A percentile compares a stretch with the other conserved stretches of the same genome.
Evolutionary conservation across 768 basidiomycete genomes (phyloP).

Genomic region (Suillus decipiens): DNA sequence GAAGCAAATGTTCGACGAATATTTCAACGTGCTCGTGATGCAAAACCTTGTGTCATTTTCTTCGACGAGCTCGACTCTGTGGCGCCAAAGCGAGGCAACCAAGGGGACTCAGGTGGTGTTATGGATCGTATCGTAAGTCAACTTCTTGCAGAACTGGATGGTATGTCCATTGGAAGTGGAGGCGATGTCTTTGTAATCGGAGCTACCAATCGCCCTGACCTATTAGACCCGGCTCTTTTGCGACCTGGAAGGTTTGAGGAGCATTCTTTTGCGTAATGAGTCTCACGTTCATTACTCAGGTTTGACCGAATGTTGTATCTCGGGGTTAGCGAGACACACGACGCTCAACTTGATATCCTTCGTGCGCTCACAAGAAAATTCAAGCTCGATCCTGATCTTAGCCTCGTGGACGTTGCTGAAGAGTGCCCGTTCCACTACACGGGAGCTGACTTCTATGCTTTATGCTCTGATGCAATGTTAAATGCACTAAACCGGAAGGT

Average conservation of each 20-base stretch:
- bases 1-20: constrained; percentile 95
- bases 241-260: constrained; percentile 76
- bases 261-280: background rate
- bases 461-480: constrained; percentile 95
- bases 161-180: constrained; percentile 69
- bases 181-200: constrained; percentile 91
- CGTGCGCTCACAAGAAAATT: constrained; percentile 93
- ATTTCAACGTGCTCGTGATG: constrained; percentile 89
- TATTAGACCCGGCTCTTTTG: constrained; percentile 86
- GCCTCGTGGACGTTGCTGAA: constrained; percentile 64
- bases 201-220: constrained; percentile 92
- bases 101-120: constrained; percentile 95
- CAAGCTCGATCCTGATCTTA: constrained; percentile 66
- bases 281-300: constrained; percentile 41
- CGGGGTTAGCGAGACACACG: constrained; percentile 85
- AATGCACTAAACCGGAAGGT: constrained; percentile 93
- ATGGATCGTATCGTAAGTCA: constrained; percentile 99
- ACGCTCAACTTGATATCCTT: constrained; percentile 83
- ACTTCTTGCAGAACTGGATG: constrained; percentile 90
- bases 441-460: constrained; percentile 96
- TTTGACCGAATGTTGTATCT: constrained; percentile 98
- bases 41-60: constrained; percentile 93
- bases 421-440: constrained; percentile 92
- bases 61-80: constrained; percentile 96
- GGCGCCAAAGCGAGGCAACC: constrained; percentile 92